Conservation (phyloP, 768 basidiomycete species). For the Melanogaster broomeanus region DNA sequence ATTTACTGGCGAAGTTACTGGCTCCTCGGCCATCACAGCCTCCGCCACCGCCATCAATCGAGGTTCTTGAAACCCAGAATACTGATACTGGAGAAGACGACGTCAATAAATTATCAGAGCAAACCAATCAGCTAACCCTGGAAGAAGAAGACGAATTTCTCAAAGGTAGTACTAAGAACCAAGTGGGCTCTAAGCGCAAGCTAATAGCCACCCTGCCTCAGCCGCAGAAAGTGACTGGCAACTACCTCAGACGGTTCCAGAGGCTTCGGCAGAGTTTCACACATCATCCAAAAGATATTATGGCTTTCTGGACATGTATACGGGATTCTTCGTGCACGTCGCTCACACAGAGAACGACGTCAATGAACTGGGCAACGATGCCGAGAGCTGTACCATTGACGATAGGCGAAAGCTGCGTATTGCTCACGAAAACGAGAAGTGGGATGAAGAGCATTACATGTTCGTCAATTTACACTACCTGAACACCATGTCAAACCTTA, state of each 20-base stretch:
- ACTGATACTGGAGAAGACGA: conserved; percentile 23
- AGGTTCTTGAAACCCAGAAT: conserved; percentile 48
- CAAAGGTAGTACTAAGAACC: conserved; percentile 42
- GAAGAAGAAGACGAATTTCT: conserved; percentile 56
- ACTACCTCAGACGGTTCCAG: conserved; percentile 61
- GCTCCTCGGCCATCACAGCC: conserved; percentile 57
- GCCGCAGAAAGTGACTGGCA: conserved; percentile 83
- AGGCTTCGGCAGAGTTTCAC: conserved; percentile 37
- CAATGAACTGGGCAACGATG: conserved; percentile 72
- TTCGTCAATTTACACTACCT: conserved; percentile 35
- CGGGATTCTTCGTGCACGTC: conserved; percentile 74
- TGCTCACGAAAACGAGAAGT: conserved; percentile 72
- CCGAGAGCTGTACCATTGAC: conserved; percentile 51
- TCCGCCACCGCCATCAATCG: conserved; percentile 46
- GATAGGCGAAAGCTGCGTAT: conserved; percentile 58
- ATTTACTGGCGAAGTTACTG: conserved; percentile 74
- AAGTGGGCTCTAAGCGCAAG: neutral
- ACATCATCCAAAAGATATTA: conserved; percentile 53
- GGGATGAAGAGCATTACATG: conserved; percentile 87
- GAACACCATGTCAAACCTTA: neutral
- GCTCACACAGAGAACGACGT: conserved; percentile 79
- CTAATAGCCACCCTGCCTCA: conserved; percentile 31
- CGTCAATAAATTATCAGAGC: conserved; percentile 43
- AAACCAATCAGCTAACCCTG: conserved; percentile 48
- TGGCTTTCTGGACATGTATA: conserved; percentile 76